Base-by-base conservation (phyloP, 1,284 basidiomycete genomes). In the Cryptococcus depauperatus region DNA sequence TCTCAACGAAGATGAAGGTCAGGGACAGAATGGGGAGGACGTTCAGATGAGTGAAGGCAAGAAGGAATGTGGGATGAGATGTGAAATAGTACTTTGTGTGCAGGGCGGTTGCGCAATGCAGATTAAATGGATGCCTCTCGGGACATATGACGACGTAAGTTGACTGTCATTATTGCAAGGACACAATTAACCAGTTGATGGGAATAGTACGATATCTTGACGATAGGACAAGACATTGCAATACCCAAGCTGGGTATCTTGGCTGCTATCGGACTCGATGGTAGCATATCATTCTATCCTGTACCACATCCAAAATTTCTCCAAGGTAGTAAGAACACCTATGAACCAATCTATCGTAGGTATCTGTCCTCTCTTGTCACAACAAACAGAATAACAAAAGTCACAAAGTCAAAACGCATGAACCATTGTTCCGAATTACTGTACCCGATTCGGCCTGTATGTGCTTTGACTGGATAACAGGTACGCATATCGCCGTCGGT, bases 71-170 rank as follows among this genome's bases (percentile, higher is more conserved):
- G 32, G 30, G 1, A 58, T 61, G 54, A 41, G 29, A 10, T 69
- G 68, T 47, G 62, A 64, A 50, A 37, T 69, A 37, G 60, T 69
- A 1, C 57, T 93, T 0, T 90, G 87, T 55, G 54, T 87, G 5
- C 81, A 88, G 16, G 76, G 76, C 22, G 85, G 87, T 0, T 77
- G 83, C 4, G 84, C 81, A 4, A 77, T 80, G 53, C 81, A 85
- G 42, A 61, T 90, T 14, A 85, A 83, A 67, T 95, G 90, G 89
- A 91, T 88, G 69, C 90, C 89, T 3, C 63, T 87, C 29, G 87
- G 87, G 0, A 78, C 81, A 16, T 78, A 86, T 58, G 85, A 89
- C 58, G 47, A 65, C 39, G 73, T 71, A 35, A 55, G 68, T 52
- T 25, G 9, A 8, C 9, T 41, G 3, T 28, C 6, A 19, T 11